Base-by-base conservation (phyloP, 768 basidiomycete species). In the Termitomyces sp. region DNA sequence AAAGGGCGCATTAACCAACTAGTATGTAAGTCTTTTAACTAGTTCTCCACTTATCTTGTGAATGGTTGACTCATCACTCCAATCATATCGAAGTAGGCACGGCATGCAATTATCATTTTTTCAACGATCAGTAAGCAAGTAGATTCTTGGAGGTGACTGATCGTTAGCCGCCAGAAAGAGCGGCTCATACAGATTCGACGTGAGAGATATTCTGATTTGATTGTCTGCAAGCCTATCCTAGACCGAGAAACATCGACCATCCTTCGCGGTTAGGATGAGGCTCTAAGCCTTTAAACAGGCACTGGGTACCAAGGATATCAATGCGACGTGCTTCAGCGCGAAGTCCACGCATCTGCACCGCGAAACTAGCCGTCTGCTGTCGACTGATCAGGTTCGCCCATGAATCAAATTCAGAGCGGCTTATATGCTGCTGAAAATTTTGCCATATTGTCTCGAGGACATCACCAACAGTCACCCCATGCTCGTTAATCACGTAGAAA, bases 211-310 rank as follows among this genome's bases (percentile, higher is more conserved):
- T 47, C 31, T 19, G 1, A 7, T 16, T 5, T 16, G 7, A 23
- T 9, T 35, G 34, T 35, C 8, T 17, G 16, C 19, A 35, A 49
- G 9, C 2, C 41, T 40, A 53, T 31, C 46, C 59, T n/a, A 69
- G 43, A 27, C 60, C 67, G 32, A 62, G 49, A 42, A 68, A 70
- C 64, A 73, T 61, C 3, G 77, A 70, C 78, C 78, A 80, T 0
- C 80, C 81, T 25, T 78, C 75, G 21, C 71, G 73, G 57, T 77
- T 74, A 27, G 76, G 72, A 54, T 75, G 75, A 4, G 82, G 79
- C 61, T 80, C 80, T 37, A 85, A 67, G 11, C 83, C 83, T 55
- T 81, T 69, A 63, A 84, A 84, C 66, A 75, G 73, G 52, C 74
- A 69, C 52, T 73, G 67, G 35, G 75, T 75, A 4, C 80, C 82